Evolutionary conservation across 2,329 filamentous ascomycete genomes (phyloP).

Genomic region (Aspergillus texensis): DNA sequence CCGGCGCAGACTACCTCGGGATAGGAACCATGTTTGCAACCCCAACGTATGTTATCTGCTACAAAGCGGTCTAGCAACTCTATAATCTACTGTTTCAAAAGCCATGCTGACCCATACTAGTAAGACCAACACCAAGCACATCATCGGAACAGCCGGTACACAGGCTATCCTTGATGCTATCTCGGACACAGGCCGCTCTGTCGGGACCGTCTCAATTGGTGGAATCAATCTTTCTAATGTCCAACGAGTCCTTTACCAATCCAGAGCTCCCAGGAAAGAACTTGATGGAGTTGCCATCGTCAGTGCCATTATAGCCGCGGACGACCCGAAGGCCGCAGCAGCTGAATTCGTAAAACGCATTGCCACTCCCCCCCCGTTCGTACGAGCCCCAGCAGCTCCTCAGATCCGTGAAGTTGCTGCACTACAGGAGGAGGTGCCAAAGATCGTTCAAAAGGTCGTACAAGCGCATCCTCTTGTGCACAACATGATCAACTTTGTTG

Average conservation of each 20-base stretch:
- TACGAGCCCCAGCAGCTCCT: constrained; percentile 31
- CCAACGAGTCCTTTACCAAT: constrained; percentile 74
- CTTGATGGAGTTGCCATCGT: constrained; percentile 86
- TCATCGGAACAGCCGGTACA: constrained; percentile 74
- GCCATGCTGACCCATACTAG: constrained; percentile 43
- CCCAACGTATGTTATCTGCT: constrained; percentile 62
- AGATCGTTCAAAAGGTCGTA: constrained; percentile 64
- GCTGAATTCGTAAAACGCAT: constrained; percentile 61
- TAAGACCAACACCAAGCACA: constrained; percentile 83
- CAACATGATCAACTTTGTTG: constrained; percentile 97
- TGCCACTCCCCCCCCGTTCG: constrained; percentile 39
- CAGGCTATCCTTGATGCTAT: constrained; percentile 68
- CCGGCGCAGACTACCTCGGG: constrained; percentile 87
- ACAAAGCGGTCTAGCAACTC: neutral
- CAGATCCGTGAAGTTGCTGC: constrained; percentile 29
- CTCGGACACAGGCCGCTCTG: constrained; percentile 43
- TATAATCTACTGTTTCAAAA: neutral
- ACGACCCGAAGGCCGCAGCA: constrained; percentile 67
- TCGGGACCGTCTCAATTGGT: constrained; percentile 75
- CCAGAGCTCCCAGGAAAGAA: constrained; percentile 56
- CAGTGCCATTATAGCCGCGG: constrained; percentile 79
- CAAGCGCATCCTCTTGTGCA: constrained; percentile 74
- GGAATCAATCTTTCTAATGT: constrained; percentile 80
- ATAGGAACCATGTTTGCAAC: constrained; percentile 90
- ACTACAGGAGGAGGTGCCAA: constrained; percentile 41